Base-by-base conservation (phyloP, 306 rosid species). In the Alnus glutinosa region DNA sequence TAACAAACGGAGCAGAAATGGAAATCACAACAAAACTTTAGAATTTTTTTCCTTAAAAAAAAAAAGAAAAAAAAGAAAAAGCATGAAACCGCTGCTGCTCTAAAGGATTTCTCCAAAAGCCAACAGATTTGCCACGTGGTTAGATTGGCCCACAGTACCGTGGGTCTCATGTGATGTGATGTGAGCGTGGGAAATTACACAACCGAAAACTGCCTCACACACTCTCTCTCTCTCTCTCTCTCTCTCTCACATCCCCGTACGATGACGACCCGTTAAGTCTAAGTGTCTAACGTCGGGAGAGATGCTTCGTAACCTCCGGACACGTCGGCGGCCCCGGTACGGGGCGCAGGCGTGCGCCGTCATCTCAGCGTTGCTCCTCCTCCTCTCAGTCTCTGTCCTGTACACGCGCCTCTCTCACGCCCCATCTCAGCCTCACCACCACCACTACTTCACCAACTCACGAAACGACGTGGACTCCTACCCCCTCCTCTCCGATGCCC, bases 331-430 rank as follows among this genome's bases (percentile, higher is more conserved):
- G 11, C 82, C 91, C 32, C 88, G 93, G 74, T 90, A 84, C 88
- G 90, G 91, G 59, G 86, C 91, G 47, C 90, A 84, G 49, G 18
- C 87, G 77, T 91, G 96, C 86, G 89, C 98, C 86, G 80, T 87
- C 2, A 48, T 86, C 66, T 86, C 97, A 55, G 91, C 92, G 23
- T 46, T 90, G 15, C 93, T 93, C 71, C 90, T 92, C 39, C 94
- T 95, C 36, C 62, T 91, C 81, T 95, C 94, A 0, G 94, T 86
- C 78, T 89, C 98, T 44, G 89, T 95, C 46, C 98, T 95, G 81
- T 84, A 95, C 87, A 77, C 92, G 18, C 94, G 90, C 74, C 93
- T 94, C 73, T 90, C 97, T 68, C 89, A 70, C 76, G 84, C 94
- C 61, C 83, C 79, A 59, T 76, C 84, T 12, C 83, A 58, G 37